Evolutionary conservation across 305 asterid species (phyloP).

Genomic region (Rubia peregrina): DNA sequence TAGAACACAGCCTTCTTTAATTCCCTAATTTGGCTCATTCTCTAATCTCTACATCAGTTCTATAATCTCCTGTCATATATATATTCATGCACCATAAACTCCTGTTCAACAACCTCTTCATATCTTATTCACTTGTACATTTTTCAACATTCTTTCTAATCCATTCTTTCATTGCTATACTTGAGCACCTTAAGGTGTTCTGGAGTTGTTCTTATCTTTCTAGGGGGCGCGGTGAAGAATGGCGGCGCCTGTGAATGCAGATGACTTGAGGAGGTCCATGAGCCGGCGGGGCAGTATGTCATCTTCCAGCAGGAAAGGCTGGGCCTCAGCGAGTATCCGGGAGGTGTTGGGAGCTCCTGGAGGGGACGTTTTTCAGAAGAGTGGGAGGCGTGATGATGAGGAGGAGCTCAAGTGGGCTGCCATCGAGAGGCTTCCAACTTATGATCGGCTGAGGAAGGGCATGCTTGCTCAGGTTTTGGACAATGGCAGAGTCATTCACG

Average conservation of each 20-base stretch:
- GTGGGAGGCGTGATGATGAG: constrained; percentile 64
- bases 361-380: constrained; percentile 57
- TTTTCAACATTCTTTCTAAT: constrained; percentile 8
- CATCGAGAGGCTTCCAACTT: constrained; percentile 81
- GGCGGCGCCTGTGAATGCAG: constrained; percentile 37
- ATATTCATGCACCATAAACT: background rate
- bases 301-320: constrained; percentile 52
- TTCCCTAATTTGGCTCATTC: constrained; percentile 18
- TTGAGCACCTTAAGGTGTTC: constrained; percentile 15
- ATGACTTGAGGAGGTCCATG: constrained; percentile 43
- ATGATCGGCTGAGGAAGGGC: constrained; percentile 71
- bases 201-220: constrained; percentile 4
- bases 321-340: constrained; percentile 77
- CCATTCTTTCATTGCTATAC: background rate
- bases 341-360: constrained; percentile 66
- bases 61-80: constrained; percentile 8
- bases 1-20: constrained; percentile 11
- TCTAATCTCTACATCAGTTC: background rate
- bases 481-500: constrained; percentile 56
- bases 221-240: constrained; percentile 20
- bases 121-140: background rate
- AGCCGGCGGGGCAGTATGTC: constrained; percentile 49
- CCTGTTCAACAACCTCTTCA: background rate
- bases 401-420: constrained; percentile 97
- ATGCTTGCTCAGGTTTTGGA: constrained; percentile 56